phyloP scores from a whole-genome alignment of 768 basidiomycete genomes.

The Psilocybe cyanescens region DNA sequence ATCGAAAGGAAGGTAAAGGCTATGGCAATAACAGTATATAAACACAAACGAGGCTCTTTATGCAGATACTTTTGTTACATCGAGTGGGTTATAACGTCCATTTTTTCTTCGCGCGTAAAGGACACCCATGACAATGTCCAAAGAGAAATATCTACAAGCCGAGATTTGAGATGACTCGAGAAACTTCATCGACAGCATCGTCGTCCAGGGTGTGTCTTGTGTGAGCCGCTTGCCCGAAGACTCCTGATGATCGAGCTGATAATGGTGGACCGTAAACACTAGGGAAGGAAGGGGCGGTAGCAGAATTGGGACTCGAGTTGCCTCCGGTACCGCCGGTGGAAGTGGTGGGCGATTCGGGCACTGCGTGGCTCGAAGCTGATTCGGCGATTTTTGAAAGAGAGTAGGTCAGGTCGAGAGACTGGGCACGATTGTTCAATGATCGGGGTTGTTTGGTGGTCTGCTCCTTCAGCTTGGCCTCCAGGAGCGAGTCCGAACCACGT shows the following conservation, averaged over 20 bases:
- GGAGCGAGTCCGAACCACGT: conserved; percentile 81
- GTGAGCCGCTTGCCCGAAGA: conserved; percentile 21
- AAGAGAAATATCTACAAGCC: conserved; percentile 49
- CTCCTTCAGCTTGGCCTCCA: conserved; percentile 85
- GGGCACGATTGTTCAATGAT: conserved; percentile 83
- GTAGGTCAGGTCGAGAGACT: conserved; percentile 86
- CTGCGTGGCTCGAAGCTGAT: conserved; percentile 55
- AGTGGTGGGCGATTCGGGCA: conserved; percentile 79
- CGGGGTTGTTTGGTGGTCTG: conserved; percentile 72
- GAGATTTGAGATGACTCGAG: conserved; percentile 78
- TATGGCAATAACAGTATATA: conserved; percentile 29
- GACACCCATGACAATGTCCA: conserved; percentile 25
- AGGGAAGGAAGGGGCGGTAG: conserved; percentile 80
- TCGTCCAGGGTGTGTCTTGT: conserved; percentile 50
- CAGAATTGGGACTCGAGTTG: conserved; percentile 80
- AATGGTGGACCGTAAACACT: conserved; percentile 79
- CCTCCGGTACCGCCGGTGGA: conserved; percentile 76
- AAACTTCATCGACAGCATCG: conserved; percentile 68
- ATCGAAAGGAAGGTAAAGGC: conserved; percentile 22
- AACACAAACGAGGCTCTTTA: conserved; percentile 23
- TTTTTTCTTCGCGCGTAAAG: conserved; percentile 19
- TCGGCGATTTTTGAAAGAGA: conserved; percentile 85
- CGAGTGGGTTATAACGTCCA: conserved; percentile 29
- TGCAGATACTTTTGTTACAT: conserved; percentile 34
- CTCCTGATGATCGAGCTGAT: conserved; percentile 33